Conservation (phyloP, 306 rosid genomes). For the Gleditsia sinensis region DNA sequence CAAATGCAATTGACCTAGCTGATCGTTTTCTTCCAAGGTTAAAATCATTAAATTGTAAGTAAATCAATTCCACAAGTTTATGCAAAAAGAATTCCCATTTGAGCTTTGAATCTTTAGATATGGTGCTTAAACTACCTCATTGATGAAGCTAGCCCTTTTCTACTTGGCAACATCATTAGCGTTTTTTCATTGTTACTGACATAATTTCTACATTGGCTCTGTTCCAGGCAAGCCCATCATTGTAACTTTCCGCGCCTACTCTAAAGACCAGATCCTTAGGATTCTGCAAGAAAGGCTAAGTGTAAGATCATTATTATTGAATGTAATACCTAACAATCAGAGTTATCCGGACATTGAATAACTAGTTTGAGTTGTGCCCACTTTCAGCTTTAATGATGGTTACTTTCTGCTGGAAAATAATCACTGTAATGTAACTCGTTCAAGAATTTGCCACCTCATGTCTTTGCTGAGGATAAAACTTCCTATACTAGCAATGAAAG, state of each 20-base stretch:
- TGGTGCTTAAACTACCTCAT: background rate
- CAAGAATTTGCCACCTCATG: background rate
- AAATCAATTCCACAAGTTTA: constrained; percentile 9
- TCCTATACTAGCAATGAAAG: background rate
- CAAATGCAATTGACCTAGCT: constrained; percentile 93
- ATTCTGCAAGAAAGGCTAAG: constrained; percentile 79
- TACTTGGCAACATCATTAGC: background rate
- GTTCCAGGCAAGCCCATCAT: constrained; percentile 77
- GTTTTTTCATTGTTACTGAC: background rate
- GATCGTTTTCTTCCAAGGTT: constrained; percentile 95
- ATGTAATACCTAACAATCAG: background rate
- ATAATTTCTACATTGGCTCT: constrained; percentile 7
- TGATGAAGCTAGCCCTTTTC: constrained; percentile 13
- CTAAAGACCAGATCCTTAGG: constrained; percentile 77
- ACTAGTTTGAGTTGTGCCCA: background rate
- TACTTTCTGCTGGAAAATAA: constrained; percentile 6
- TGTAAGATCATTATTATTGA: constrained; percentile 49
- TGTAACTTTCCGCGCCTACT: constrained; percentile 76
- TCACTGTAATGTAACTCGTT: background rate
- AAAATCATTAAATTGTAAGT: constrained; percentile 87
- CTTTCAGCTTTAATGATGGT: background rate
- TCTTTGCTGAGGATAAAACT: background rate
- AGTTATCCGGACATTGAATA: background rate
- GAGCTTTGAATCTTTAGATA: background rate
- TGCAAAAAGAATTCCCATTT: background rate